Evolutionary conservation across 371 early-diverging fungal species (phyloP).

Genomic region (Lichtheimia hyalospora): DNA sequence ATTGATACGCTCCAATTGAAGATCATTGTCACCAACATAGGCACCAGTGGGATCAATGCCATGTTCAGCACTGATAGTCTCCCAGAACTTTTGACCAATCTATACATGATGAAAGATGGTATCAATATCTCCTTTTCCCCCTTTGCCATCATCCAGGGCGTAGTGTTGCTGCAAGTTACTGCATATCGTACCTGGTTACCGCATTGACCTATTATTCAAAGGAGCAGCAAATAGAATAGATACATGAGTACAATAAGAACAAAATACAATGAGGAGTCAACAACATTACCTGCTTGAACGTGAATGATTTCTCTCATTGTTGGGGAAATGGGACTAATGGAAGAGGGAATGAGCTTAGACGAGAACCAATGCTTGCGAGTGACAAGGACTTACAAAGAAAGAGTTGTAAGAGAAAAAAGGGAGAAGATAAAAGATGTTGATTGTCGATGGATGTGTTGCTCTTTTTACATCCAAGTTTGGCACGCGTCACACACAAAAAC

Average conservation of each 20-base stretch:
- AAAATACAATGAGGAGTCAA: background rate
- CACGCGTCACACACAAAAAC: too few relatives aligned
- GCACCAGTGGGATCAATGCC: slow-evolving; percentile 80
- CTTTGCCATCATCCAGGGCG: background rate
- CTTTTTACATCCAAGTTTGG: background rate
- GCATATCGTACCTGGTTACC: slow-evolving; percentile 63
- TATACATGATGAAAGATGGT: slow-evolving; percentile 9
- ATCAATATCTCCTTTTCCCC: background rate
- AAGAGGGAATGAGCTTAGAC: background rate
- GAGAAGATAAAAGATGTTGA: background rate
- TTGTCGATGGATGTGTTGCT: background rate
- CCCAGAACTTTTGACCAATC: slow-evolving; percentile 93
- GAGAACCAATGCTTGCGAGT: background rate
- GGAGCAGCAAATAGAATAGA: too few relatives aligned
- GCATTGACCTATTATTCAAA: slow-evolving; percentile 73
- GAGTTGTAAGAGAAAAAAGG: background rate
- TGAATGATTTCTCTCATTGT: slow-evolving; percentile 99
- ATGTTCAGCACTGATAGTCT: slow-evolving; percentile 91
- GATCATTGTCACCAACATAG: slow-evolving; percentile 80
- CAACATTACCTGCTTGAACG: slow-evolving; percentile 85
- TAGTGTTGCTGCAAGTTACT: background rate
- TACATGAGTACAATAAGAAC: background rate
- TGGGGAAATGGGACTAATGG: background rate
- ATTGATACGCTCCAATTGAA: slow-evolving; percentile 91
- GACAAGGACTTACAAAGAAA: background rate